phyloP scores from a whole-genome alignment of 139 green algal genomes.

The Ettlia oleoabundans region DNA sequence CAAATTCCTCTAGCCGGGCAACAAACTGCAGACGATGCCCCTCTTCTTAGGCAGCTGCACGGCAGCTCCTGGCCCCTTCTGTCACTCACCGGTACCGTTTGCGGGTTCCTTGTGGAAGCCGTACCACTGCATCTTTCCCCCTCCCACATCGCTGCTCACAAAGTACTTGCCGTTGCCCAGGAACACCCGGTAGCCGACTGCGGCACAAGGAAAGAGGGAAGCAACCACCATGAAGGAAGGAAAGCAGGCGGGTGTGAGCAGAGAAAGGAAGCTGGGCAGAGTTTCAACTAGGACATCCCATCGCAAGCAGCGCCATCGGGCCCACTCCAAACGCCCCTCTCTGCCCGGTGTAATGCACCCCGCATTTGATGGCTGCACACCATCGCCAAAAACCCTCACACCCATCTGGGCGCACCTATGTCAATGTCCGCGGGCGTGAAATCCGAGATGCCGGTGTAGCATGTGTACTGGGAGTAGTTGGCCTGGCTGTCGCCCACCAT shows the following conservation, averaged over 20 bases:
- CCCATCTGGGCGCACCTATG: constrained; percentile 53
- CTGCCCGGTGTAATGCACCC: no score
- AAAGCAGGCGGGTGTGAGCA: background rate
- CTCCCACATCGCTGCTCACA: constrained; percentile 96
- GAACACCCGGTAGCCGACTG: constrained; percentile 91
- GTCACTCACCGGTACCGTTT: constrained; percentile 45
- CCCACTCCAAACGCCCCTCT: no score
- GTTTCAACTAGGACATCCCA: no score
- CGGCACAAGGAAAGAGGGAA: background rate
- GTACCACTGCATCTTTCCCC: constrained; percentile 98
- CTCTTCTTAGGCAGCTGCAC: no score
- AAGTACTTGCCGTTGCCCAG: constrained; percentile 98
- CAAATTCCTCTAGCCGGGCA: no score
- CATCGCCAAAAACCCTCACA: no score
- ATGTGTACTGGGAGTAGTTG: constrained; percentile 90
- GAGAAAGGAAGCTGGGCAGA: no score
- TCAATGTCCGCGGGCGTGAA: constrained; percentile 93
- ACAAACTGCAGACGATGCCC: no score
- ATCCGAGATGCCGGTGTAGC: constrained; percentile 94
- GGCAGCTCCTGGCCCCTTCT: no score
- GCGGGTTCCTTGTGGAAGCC: constrained; percentile 93
- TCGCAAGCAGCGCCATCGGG: no score
- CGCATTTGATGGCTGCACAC: no score
- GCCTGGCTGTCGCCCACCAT: constrained; percentile 70
- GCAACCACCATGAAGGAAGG: no score